Evolutionary conservation across 805 yeast genomes (phyloP).

Genomic region (Hagleromyces aurorensis): DNA sequence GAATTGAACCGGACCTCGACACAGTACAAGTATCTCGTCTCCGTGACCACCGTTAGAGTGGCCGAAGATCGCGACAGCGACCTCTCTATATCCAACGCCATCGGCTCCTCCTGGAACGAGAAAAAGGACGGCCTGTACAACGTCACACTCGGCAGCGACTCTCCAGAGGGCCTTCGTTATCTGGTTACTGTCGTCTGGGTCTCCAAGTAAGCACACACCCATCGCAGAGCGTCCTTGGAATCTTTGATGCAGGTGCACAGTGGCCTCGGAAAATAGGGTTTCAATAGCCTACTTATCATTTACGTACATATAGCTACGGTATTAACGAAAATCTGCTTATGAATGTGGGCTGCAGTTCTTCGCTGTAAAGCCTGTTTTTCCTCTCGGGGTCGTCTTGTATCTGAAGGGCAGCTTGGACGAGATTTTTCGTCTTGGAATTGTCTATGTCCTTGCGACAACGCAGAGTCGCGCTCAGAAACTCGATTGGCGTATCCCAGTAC

Average conservation of each 20-base stretch:
- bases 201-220: constrained; percentile 13
- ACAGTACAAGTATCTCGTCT: constrained; percentile 48
- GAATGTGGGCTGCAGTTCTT: constrained; percentile 19
- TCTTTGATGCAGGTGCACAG: too few relatives aligned
- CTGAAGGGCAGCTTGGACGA: constrained; percentile 14
- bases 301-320: too few relatives aligned
- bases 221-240: too few relatives aligned
- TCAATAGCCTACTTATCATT: too few relatives aligned
- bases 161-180: constrained; percentile 9
- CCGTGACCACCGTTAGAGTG: constrained; percentile 33
- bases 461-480: constrained; percentile 58
- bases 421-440: constrained; percentile 20
- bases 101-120: constrained; percentile 53
- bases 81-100: constrained; percentile 28
- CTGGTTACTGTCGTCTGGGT: constrained; percentile 32
- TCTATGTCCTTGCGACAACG: constrained; percentile 36
- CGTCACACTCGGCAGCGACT: constrained; percentile 25
- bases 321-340: constrained; percentile 18
- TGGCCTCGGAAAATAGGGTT: too few relatives aligned
- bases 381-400: constrained; percentile 18
- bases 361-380: constrained; percentile 9
- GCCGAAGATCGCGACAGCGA: constrained; percentile 12
- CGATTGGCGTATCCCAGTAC: constrained; percentile 73
- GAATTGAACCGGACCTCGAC: constrained; percentile 40
- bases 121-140: constrained; percentile 46